Base-by-base conservation (phyloP, 2,329 filamentous ascomycete species). In the Phialophora tarda region DNA sequence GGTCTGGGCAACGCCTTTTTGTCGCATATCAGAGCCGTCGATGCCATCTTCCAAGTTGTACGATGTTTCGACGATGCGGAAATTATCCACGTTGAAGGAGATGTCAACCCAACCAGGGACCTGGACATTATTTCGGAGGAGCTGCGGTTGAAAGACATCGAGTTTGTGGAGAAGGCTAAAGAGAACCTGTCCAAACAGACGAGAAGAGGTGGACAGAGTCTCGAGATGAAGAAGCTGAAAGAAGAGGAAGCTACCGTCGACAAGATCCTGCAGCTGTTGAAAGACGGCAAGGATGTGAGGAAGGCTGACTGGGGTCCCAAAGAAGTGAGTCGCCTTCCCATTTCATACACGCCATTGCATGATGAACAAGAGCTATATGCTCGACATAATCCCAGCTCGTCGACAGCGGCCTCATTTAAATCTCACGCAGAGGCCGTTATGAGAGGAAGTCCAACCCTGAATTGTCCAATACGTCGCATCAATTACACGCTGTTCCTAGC, bases 381-480 rank as follows among this genome's bases (percentile, higher is more conserved):
- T 93, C 91, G 91, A 93, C 86, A 84, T 91, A 93, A 96, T 92
- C 95, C 95, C 95, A 99, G 95, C 95, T 99, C 95, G 91, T 97
- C 90, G 94, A 98, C 89, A 88, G 78, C 70, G 69, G 66, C 60
- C 86, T 87, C 90, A 91, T 88, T 86, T 82, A 82, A 81, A 88
- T 78, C 78, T 86, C 83, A 91, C 88, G 86, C 85, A 55, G 90
- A 92, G 90, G 85, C 84, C 85, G 87, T 88, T 78, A 82, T 97
- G 94, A 96, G 93, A 97, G 90, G 85, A 91, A 84, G 82, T 87
- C 85, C 85, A 82, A 82, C 79, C 88, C 91, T 92, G 91, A 92
- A 48, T 5, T 65, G 26, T 62, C 63, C 63, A 44, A 11, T 26
- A 23, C 28, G n/a, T 28, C n/a, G 2, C 4, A 34, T 24, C 53